These are phyloP conservation scores for Hirsutella minnesotensis DNA, from an alignment of 2,329 filamentous ascomycete species.

Conservation along the genomic window DNA sequence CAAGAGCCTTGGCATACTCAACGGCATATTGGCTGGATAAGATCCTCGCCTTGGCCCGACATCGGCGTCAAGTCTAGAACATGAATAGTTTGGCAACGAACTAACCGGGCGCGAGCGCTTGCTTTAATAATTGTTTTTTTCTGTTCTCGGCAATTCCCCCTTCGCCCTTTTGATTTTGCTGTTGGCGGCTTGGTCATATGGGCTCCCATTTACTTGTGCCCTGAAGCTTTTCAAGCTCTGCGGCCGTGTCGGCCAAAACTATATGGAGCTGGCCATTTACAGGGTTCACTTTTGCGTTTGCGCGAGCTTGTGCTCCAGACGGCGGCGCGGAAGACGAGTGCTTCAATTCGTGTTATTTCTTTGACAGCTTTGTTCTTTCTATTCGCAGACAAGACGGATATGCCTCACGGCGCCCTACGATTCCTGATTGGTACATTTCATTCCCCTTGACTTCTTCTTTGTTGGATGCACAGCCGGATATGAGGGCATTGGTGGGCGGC, in stretches of 20 bases:
- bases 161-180: neutral
- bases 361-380: conserved; percentile 1
- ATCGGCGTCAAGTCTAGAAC: conserved; percentile 6
- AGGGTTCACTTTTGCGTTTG: no score
- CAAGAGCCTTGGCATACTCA: no score
- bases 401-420: conserved; percentile 25
- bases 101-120: conserved; percentile 1
- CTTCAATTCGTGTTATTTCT: neutral
- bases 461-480: neutral
- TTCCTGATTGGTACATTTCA: conserved; percentile 12
- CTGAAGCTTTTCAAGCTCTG: no score
- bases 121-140: conserved; percentile 2
- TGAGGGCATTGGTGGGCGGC: neutral
- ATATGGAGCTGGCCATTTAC: no score
- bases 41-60: no score
- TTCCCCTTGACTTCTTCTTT: conserved; percentile 6
- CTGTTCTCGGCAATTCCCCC: conserved; percentile 1
- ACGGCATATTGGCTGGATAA: no score
- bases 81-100: conserved; percentile 10
- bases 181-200: neutral
- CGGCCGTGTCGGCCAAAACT: no score
- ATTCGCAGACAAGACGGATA: conserved; percentile 23
- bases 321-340: no score
- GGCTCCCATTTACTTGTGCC: no score
- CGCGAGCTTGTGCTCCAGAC: no score